Evolutionary conservation across 2,329 filamentous ascomycete species (phyloP), one percentile per base, ranked within the genome.

Genomic region (Cordyceps cicadae): DNA sequence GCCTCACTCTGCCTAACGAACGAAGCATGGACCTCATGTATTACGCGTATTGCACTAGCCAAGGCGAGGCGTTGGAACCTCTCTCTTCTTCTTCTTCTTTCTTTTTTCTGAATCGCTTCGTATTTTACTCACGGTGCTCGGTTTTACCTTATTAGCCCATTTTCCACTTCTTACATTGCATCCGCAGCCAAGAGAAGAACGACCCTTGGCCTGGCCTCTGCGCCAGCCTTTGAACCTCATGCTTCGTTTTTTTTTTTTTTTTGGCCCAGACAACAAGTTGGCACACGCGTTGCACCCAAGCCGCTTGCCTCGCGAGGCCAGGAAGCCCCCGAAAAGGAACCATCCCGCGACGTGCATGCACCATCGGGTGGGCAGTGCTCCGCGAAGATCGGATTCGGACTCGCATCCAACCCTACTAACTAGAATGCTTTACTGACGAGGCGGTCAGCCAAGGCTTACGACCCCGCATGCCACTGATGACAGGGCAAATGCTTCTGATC

Each of bases 31-130:
- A 26, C 43, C 39, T 48, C 24, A 32, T 51, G 59, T 55, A 60
- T 60, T 60, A 55, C 52, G 59, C 59, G 59, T 60, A 60, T 50
- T 51, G 21, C 26, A 24, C 48, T 14, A 41, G 41, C 43, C 39
- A 46, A 48, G 43, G n/a, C 48, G 24, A 24, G 24, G 24, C 5
- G 34, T 26, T 12, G 15, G 14, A 3, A 24, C 4, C 24, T 24
- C 24, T 24, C 24, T 24, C 3, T 24, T 4, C 4, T 4, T 24
- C 24, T 24, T 4, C 4, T 4, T 24, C 24, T 24, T 4, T 24
- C 24, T 24, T 24, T 19, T 15, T 26, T 26, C 14, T 17, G 15
- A 43, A 43, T 43, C 41, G 8, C 41, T 37, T 37, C 34, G 2
- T 37, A 14, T 37, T 37, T 37, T 14, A 37, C 7, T 37, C 34